A percentile compares a stretch with the other conserved stretches of the same genome.
Conservation (phyloP, 2,329 filamentous ascomycete species). For the Fusarium ramigenum region DNA sequence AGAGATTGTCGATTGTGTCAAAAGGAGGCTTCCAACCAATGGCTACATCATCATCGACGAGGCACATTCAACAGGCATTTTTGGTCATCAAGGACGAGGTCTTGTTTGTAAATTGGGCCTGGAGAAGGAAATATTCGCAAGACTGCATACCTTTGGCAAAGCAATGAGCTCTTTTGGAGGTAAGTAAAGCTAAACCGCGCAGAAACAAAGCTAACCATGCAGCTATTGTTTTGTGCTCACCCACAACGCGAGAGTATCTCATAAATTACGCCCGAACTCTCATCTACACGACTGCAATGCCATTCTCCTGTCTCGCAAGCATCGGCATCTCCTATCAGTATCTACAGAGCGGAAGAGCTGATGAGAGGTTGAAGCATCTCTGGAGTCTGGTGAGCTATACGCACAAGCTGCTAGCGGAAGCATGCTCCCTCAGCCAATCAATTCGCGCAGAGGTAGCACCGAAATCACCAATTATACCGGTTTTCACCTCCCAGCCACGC, state of each 20-base stretch:
- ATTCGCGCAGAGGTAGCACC: conserved; percentile 52
- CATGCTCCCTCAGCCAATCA: conserved; percentile 41
- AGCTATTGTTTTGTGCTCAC: conserved; percentile 69
- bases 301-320: conserved; percentile 67
- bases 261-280: conserved; percentile 80
- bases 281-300: conserved; percentile 78
- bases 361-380: conserved; percentile 45
- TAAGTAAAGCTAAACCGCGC: conserved; percentile 49
- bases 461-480: conserved; percentile 70
- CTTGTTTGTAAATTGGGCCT: conserved; percentile 66
- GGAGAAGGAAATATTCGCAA: conserved; percentile 64
- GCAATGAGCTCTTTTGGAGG: conserved; percentile 75
- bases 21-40: conserved; percentile 67
- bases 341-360: conserved; percentile 60
- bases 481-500: conserved; percentile 67
- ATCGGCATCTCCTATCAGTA: conserved; percentile 68
- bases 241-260: conserved; percentile 68
- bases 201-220: background rate
- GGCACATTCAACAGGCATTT: conserved; percentile 71
- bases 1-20: conserved; percentile 67
- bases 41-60: conserved; percentile 74
- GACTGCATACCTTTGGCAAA: conserved; percentile 74
- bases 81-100: conserved; percentile 65
- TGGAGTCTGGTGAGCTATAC: conserved; percentile 52
- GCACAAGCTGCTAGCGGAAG: conserved; percentile 54